Percentiles rank a stretch among this genome's conserved stretches.
Conservation (phyloP, 2,329 filamentous ascomycete species). For the Claviceps sp. region DNA sequence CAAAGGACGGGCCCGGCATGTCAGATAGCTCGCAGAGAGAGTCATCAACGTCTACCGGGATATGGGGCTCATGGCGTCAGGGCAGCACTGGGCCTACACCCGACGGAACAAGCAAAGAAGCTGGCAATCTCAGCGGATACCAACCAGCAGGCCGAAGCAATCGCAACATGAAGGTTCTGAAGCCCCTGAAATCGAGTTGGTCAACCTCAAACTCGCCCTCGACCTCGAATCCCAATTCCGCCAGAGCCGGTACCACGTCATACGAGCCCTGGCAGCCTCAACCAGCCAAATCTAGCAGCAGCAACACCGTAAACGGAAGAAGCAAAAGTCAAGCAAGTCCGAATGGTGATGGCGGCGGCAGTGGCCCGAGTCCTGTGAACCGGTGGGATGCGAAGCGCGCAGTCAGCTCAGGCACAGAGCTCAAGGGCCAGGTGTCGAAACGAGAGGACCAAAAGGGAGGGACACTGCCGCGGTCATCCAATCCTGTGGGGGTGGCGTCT, state of each 20-base stretch:
- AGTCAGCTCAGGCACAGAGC: conserved; percentile 28
- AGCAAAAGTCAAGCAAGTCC: conserved; percentile 37
- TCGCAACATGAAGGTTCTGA: conserved; percentile 81
- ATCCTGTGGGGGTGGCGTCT: conserved; percentile 82
- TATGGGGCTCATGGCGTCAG: conserved; percentile 62
- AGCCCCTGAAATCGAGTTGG: conserved; percentile 49
- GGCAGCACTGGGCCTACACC: conserved; percentile 32
- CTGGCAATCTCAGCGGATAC: conserved; percentile 48
- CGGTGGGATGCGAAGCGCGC: conserved; percentile 44
- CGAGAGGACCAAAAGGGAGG: conserved; percentile 25
- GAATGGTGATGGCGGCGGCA: conserved; percentile 14
- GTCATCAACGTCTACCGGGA: conserved; percentile 38
- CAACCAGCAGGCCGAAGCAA: conserved; percentile 49
- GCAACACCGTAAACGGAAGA: conserved; percentile 22
- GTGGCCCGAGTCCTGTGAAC: conserved; percentile 14
- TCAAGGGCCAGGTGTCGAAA: conserved; percentile 19
- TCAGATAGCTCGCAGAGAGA: conserved; percentile 26
- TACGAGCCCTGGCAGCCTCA: conserved; percentile 34
- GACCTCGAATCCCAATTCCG: conserved; percentile 45
- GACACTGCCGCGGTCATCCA: conserved; percentile 45
- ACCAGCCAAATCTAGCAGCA: conserved; percentile 29
- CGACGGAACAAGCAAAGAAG: conserved; percentile 41
- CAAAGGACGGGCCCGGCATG: conserved; percentile 16
- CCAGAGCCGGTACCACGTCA: conserved; percentile 29
- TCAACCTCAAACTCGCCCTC: conserved; percentile 29